phyloP scores from a whole-genome alignment of 192 early-diverging fungal genomes.

The Backusella westeae region DNA sequence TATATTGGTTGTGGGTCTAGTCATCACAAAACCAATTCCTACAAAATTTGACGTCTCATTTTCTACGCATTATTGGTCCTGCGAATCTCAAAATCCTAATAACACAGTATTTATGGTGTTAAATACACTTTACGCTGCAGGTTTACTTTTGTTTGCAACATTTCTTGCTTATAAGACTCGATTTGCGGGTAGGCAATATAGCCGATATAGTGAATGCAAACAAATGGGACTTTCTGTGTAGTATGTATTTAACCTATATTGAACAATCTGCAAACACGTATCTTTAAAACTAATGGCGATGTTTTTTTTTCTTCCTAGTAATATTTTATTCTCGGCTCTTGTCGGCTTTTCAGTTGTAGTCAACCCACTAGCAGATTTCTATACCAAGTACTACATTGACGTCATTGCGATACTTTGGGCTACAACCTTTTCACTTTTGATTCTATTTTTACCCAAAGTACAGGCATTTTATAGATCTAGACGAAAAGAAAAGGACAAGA shows the following conservation, averaged over 20 bases:
- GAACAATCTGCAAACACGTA: background rate
- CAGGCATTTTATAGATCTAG: slow-evolving; percentile 38
- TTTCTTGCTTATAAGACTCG: slow-evolving; percentile 51
- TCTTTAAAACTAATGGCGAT: background rate
- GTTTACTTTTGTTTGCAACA: slow-evolving; percentile 39
- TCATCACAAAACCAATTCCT: slow-evolving; percentile 31
- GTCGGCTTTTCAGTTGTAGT: slow-evolving; percentile 43
- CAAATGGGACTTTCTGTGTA: slow-evolving; percentile 53
- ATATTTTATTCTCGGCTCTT: slow-evolving; percentile 45
- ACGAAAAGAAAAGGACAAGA: slow-evolving; percentile 12
- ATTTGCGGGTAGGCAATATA: slow-evolving; percentile 40
- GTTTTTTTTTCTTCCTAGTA: slow-evolving; percentile 31
- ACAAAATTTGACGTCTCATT: slow-evolving; percentile 30
- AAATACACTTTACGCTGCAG: slow-evolving; percentile 31
- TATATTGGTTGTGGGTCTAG: slow-evolving; percentile 37
- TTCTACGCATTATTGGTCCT: slow-evolving; percentile 43
- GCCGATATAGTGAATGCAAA: slow-evolving; percentile 46
- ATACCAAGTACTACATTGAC: slow-evolving; percentile 43
- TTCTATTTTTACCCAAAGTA: slow-evolving; percentile 46
- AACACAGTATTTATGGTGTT: slow-evolving; percentile 31
- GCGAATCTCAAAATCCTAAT: slow-evolving; percentile 21
- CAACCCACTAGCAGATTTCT: slow-evolving; percentile 38
- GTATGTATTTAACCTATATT: slow-evolving; percentile 32
- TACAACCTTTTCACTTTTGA: slow-evolving; percentile 46
- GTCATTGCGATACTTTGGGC: slow-evolving; percentile 45